Base-by-base conservation (phyloP, 805 yeast genomes). In the Saturnispora gosingensis region DNA sequence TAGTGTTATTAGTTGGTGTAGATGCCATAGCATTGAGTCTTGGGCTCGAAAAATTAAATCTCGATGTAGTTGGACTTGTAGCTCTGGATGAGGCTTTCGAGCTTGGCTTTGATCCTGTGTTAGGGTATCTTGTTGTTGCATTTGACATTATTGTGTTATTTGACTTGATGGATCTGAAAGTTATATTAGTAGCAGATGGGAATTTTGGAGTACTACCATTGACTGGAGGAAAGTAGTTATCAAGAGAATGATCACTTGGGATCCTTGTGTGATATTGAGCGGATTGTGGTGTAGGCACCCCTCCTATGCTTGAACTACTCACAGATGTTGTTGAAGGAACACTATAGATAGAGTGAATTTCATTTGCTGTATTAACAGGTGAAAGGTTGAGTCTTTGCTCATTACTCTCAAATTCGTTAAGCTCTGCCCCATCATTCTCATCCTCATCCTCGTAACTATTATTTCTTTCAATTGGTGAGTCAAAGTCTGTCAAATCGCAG, bases 401-500 rank as follows among this genome's bases (percentile, higher is more conserved):
- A 32, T 13, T 20, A 24, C 3, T 22, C 15, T 18, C 30, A 18
- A 38, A 15, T 36, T 10, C 49, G 35, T 36, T 34, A 27, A 36
- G 27, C 15, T 34, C 34, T 18, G 36, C 27, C 22, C 36, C 45
- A 11, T 22, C 48, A 4, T 54, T 53, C 36, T 56, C 53, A 7
- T 47, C 54, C 35, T 53, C 60, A 32, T 55, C 59, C 53, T 58
- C 59, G 69, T 76, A 35, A 69, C 76, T 61, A 66, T 67, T 68
- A 54, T 79, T 76, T 64, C 88, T 74, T 34, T 75, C 76, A 35
- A 69, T 61, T 43, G 78, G 76, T 50, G 67, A 64, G 22, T 72
- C 71, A 56, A 73, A 78, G 46, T 72, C 68, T 32, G 77, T 70
- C 56, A 82, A 66, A 54, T 80, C 82, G 30, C 69, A 66, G 44